Base-by-base conservation (phyloP, 164 flowering plant species). In the Vitis labrusca region DNA sequence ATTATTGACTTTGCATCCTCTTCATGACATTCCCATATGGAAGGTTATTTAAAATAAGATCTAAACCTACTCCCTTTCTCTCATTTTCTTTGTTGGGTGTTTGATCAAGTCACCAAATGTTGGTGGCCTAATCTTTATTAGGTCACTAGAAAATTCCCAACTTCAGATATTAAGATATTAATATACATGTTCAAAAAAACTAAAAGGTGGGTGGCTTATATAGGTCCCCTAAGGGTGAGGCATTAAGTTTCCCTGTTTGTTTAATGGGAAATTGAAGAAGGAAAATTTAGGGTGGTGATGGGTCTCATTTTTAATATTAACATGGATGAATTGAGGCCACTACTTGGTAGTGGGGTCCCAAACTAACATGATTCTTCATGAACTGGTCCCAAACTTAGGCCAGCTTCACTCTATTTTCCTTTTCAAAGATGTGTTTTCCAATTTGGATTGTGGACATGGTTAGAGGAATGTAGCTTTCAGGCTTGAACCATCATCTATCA, bases 1-100 rank as follows among this genome's bases (percentile, higher is more conserved):
- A 47, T 49, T 58, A 61, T 74, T 73, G 77, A 74, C 71, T 68
- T 73, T 61, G 58, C 16, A 67, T 14, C 56, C 10, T 19, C 37
- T 11, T 44, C 60, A 17, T 66, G 27, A 52, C 62, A 67, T 50
- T 61, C 64, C 52, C 23, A 11, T 8, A 9, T 30, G 12, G 49
- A 66, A 61, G 51, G 48, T 67, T 56, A 7, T 55, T 47, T 61
- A 9, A 10, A 59, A 10, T 10, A 11, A 1, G 27, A 16, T 32
- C 5, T 56, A 49, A 47, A 67, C 54, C 51, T 56, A 57, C 50
- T 16, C 30, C 37, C 50, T 16, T 8, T 8, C 13, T 29, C n/a
- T 67, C 70, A 29, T 52, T 56, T 56, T 56, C 47, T 30, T 44
- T 67, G 14, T 56, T 57, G 62, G 70, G 70, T 57, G 19, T 6